Evolutionary conservation across 192 early-diverging fungal species (phyloP).

Genomic region (Diversispora epigaea): DNA sequence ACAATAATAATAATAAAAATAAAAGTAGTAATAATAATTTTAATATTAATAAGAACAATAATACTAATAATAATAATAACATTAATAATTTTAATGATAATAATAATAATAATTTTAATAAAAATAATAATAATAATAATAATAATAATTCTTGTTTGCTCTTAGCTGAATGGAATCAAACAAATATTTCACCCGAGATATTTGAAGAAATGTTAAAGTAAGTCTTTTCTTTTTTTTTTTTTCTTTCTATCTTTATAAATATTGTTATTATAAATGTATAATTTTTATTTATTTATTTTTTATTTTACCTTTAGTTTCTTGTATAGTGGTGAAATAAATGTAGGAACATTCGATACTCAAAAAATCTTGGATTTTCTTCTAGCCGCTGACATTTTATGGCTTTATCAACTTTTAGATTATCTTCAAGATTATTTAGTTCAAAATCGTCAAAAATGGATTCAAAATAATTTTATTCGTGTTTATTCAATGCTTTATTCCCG

Average conservation of each 20-base stretch:
- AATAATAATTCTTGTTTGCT: no score
- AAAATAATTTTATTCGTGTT: neutral
- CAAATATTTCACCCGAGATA: conserved; percentile 22
- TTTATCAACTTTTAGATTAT: neutral
- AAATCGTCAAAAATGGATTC: neutral
- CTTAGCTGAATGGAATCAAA: neutral
- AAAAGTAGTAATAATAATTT: no score
- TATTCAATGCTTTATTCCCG: no score
- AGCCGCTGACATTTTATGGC: conserved; percentile 3
- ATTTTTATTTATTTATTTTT: neutral
- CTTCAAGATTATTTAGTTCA: neutral
- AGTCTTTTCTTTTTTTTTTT: neutral
- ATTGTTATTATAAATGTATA: neutral
- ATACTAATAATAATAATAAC: no score
- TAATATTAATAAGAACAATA: no score
- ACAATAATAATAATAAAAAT: no score
- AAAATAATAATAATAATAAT: no score
- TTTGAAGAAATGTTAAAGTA: conserved; percentile 22
- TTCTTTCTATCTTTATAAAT: neutral
- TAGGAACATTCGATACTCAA: neutral
- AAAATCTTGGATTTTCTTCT: neutral
- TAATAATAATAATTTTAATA: no score
- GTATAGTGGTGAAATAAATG: neutral
- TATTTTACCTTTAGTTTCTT: neutral
- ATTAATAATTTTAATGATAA: no score